A percentile compares a stretch with the other conserved stretches of the same genome.
Evolutionary conservation across 306 rosid genomes (phyloP).

Genomic region (Cicer cuneatum): DNA sequence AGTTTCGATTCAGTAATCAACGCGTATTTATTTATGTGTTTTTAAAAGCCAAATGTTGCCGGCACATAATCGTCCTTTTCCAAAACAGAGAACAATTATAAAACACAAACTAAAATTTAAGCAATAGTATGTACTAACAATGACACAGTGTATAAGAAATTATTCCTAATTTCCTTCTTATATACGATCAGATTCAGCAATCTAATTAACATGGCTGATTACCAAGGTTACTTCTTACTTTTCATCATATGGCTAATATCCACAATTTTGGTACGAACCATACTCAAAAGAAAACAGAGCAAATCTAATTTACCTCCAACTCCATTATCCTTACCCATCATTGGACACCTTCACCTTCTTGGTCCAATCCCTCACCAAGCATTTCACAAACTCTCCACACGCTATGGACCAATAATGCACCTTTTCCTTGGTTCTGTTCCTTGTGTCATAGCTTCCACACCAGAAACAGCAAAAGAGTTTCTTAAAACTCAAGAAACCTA

Average conservation of each 20-base stretch:
- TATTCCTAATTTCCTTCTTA: slow-evolving; percentile 1
- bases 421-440: slow-evolving; percentile 63
- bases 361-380: slow-evolving; percentile 62
- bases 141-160: too few species aligned
- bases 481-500: slow-evolving; percentile 64
- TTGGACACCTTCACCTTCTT: slow-evolving; percentile 69
- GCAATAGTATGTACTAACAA: too few species aligned
- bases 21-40: neutral
- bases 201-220: slow-evolving; percentile 45
- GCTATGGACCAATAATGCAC: slow-evolving; percentile 64
- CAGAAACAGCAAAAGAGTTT: slow-evolving; percentile 61
- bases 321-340: slow-evolving; percentile 63
- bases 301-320: slow-evolving; percentile 54
- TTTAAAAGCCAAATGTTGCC: slow-evolving; percentile 37
- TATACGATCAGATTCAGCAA: neutral
- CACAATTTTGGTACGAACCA: slow-evolving; percentile 42
- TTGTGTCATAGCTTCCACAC: slow-evolving; percentile 67
- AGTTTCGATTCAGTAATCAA: slow-evolving; percentile 39
- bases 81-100: slow-evolving; percentile 20
- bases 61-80: slow-evolving; percentile 40
- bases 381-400: slow-evolving; percentile 59
- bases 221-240: slow-evolving; percentile 41
- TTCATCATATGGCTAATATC: slow-evolving; percentile 47
- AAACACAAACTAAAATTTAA: slow-evolving; percentile 40
- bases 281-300: slow-evolving; percentile 42